Evolutionary conservation across 208 protist species (phyloP).

Genomic region (Leishmania arabica): DNA sequence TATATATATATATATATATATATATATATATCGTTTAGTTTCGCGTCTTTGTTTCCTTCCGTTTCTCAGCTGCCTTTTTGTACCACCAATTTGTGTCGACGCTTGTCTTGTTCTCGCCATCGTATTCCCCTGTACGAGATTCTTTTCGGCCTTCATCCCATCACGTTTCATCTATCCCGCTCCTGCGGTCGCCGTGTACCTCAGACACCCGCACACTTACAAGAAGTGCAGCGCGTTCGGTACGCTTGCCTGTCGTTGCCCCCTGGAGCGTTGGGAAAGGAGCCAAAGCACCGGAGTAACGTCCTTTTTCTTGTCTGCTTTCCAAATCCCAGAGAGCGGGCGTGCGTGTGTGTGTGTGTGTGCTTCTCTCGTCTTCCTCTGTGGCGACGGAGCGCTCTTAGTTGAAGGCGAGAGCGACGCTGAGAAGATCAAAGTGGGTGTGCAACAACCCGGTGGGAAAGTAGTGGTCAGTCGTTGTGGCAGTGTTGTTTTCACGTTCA

Average conservation of each 20-base stretch:
- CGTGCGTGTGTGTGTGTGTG: not conserved
- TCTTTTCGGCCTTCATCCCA: not conserved
- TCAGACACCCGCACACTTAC: not conserved
- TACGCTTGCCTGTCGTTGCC: not conserved
- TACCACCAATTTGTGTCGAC: not conserved
- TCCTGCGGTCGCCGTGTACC: not conserved
- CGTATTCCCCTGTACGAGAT: not conserved
- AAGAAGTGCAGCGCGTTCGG: not conserved
- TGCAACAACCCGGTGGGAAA: not conserved
- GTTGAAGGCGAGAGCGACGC: not conserved
- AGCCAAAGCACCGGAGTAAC: not conserved
- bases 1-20: no score
- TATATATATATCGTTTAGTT: no score
- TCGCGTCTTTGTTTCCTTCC: not conserved
- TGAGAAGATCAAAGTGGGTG: not conserved
- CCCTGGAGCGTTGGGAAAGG: not conserved
- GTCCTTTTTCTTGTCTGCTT: slow-evolving; percentile 4
- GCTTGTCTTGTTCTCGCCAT: not conserved
- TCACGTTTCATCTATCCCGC: not conserved
- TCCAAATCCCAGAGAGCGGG: not conserved
- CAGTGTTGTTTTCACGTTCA: not conserved
- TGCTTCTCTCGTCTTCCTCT: not conserved
- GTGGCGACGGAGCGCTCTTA: not conserved
- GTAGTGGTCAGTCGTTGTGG: not conserved
- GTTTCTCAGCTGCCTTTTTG: not conserved